Conservation (phyloP, 495 filamentous ascomycete species). For the Talaromyces wortmannii region DNA sequence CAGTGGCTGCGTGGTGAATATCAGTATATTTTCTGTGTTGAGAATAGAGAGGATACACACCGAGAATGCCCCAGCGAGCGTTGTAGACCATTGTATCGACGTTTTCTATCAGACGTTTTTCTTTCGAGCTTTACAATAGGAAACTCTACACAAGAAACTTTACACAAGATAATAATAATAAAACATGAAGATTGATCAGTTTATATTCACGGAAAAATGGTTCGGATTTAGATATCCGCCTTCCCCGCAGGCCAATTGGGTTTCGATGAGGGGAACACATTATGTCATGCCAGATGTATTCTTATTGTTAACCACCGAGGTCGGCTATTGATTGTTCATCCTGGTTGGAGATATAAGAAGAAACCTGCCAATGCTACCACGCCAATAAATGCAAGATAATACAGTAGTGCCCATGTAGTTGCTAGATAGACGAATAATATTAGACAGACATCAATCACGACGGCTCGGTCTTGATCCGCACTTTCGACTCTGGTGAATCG, state of each 20-base stretch:
- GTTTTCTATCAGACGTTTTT: neutral
- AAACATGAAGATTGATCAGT: neutral
- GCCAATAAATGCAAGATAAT: neutral
- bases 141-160: neutral
- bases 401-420: neutral
- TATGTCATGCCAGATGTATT: neutral
- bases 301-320: too few species aligned
- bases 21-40: neutral
- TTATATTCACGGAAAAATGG: neutral
- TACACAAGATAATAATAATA: too few species aligned
- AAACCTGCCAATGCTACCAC: too few species aligned
- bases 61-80: conserved; percentile 73
- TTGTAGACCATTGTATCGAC: conserved; percentile 40
- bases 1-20: conserved; percentile 49
- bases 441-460: conserved; percentile 9
- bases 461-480: conserved; percentile 35
- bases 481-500: conserved; percentile 31
- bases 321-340: neutral
- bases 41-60: conserved; percentile 24
- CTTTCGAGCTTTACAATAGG: neutral
- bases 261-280: neutral
- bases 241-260: neutral
- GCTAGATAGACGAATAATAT: neutral
- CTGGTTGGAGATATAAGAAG: neutral
- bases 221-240: neutral